Conservation (phyloP, 2,329 filamentous ascomycete genomes). For the Clarireedia homoeocarpa region DNA sequence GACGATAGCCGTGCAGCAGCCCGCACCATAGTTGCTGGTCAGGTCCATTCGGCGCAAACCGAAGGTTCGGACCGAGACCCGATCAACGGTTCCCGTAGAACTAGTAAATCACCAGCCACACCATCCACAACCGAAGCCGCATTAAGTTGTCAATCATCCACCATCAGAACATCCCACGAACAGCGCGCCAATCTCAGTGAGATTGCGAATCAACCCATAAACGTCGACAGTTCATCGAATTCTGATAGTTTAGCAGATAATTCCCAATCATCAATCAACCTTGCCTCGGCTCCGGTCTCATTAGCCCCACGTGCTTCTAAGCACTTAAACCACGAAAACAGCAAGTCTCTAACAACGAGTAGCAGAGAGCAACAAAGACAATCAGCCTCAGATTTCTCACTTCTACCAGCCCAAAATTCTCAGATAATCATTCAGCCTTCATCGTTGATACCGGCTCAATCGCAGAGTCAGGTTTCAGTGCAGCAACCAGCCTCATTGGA, state of each 20-base stretch:
- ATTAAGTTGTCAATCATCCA: neutral
- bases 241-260: neutral
- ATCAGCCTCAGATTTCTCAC: neutral
- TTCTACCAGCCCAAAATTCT: neutral
- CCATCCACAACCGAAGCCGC: neutral
- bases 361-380: neutral
- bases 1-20: neutral
- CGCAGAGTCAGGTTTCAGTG: neutral
- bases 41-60: neutral
- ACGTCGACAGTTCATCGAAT: neutral
- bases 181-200: neutral
- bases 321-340: neutral
- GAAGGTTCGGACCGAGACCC: constrained; percentile 7
- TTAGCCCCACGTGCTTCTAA: constrained; percentile 3
- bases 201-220: neutral
- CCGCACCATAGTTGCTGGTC: too few species aligned
- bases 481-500: neutral
- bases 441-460: neutral
- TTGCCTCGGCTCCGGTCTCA: neutral
- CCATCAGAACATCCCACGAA: neutral
- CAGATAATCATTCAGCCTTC: neutral
- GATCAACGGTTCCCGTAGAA: constrained; percentile 1
- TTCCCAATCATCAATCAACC: neutral
- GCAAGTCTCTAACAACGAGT: neutral
- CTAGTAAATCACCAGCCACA: neutral